Evolutionary conservation across 2,329 filamentous ascomycete genomes (phyloP).

Genomic region (Calcarisporium arbuscula): DNA sequence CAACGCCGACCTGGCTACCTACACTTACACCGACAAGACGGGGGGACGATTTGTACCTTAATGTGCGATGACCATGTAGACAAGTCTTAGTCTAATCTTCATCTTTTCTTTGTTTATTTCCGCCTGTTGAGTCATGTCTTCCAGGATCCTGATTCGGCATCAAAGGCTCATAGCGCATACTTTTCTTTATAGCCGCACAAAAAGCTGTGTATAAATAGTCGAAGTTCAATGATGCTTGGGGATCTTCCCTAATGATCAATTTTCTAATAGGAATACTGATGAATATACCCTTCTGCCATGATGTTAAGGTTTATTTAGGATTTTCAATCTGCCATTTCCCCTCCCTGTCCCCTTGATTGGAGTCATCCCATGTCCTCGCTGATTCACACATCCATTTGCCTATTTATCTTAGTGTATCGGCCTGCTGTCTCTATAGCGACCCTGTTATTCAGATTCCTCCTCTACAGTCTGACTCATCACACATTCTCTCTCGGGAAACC

Average conservation of each 20-base stretch:
- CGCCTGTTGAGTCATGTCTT: no score
- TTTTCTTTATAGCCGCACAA: no score
- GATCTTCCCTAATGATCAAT: background rate
- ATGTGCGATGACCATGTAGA: conserved; percentile 44
- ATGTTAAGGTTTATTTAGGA: no score
- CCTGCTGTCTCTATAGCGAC: no score
- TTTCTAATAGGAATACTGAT: no score
- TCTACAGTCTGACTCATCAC: conserved; percentile 30
- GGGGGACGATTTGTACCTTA: conserved; percentile 58
- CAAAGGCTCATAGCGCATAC: conserved; percentile 10
- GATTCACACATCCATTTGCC: no score
- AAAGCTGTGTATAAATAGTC: conserved; percentile 14
- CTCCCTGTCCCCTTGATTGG: no score
- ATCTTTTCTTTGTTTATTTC: background rate
- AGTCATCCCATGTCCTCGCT: no score
- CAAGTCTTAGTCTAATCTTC: background rate
- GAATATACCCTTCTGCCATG: no score
- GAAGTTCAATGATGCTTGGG: conserved; percentile 3
- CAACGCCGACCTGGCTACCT: conserved; percentile 36
- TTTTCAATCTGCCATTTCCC: no score
- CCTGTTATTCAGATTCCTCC: conserved; percentile 19
- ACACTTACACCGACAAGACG: conserved; percentile 60
- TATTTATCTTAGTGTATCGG: no score
- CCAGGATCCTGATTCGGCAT: no score
- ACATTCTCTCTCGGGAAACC: conserved; percentile 25